These are phyloP conservation scores for Ceratobasidium sp. DNA, from an alignment of 1,284 basidiomycete species.

Conservation along the genomic window DNA sequence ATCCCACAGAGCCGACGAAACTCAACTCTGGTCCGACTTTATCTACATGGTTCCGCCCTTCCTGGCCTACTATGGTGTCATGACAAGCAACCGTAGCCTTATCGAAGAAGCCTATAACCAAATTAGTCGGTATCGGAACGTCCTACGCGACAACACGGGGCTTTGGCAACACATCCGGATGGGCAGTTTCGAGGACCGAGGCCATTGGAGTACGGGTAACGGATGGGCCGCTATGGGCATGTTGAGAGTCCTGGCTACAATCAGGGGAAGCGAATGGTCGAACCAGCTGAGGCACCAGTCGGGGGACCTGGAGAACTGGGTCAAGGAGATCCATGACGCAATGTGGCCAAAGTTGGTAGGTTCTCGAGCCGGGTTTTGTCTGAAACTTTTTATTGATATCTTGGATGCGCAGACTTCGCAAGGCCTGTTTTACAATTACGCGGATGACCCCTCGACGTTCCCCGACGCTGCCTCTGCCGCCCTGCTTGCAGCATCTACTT, in stretches of 20 bases:
- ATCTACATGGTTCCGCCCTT: conserved; percentile 70
- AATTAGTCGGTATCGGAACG: conserved; percentile 55
- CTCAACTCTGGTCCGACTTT: conserved; percentile 60
- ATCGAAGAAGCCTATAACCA: conserved; percentile 58
- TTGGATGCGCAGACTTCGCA: conserved; percentile 1
- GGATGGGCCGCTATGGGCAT: conserved; percentile 56
- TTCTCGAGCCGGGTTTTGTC: too few relatives aligned
- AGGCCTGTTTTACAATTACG: conserved; percentile 33
- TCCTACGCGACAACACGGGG: conserved; percentile 51
- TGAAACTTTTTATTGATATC: neutral
- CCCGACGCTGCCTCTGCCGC: conserved; percentile 38
- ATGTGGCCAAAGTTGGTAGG: conserved; percentile 30
- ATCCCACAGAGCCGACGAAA: conserved; percentile 54
- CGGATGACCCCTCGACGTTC: conserved; percentile 36
- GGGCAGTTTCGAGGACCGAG: conserved; percentile 51
- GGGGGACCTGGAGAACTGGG: conserved; percentile 51
- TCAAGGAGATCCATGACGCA: conserved; percentile 56
- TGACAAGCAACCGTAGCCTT: conserved; percentile 53
- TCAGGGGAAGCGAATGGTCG: conserved; percentile 53
- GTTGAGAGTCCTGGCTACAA: conserved; percentile 56
- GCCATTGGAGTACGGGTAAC: conserved; percentile 61
- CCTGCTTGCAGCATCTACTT: conserved; percentile 40
- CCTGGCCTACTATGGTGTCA: conserved; percentile 58
- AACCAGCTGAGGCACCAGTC: conserved; percentile 47
- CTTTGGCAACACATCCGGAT: conserved; percentile 58